Percentiles rank a stretch among this genome's conserved stretches.
phyloP scores from a whole-genome alignment of 2,329 filamentous ascomycete genomes.

The Penicillium sp. region DNA sequence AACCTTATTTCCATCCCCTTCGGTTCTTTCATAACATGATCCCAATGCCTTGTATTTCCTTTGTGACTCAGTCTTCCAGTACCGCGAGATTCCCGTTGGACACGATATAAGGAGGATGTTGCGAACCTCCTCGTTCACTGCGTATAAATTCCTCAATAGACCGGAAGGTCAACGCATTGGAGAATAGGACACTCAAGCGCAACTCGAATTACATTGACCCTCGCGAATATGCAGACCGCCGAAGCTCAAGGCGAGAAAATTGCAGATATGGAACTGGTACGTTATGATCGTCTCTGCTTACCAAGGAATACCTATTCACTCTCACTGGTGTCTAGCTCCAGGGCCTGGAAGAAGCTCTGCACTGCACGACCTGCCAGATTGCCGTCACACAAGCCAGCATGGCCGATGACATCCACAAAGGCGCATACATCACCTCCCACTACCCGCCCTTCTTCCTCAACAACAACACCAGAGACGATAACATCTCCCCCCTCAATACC shows the following conservation, averaged over 20 bases:
- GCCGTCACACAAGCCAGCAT: constrained; percentile 22
- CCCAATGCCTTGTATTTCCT: background rate
- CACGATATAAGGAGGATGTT: constrained; percentile 5
- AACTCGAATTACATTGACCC: too few species aligned
- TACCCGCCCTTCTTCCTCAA: constrained; percentile 29
- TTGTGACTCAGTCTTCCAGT: background rate
- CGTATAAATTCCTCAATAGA: background rate
- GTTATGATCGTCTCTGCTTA: background rate
- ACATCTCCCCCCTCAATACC: constrained; percentile 22
- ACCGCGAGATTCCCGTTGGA: background rate
- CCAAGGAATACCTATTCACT: background rate
- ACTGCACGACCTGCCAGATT: constrained; percentile 30
- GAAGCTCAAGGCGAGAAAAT: background rate
- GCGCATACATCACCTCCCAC: constrained; percentile 20
- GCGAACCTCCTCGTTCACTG: background rate
- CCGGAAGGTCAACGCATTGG: background rate
- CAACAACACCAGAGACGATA: constrained; percentile 11
- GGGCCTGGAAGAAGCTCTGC: constrained; percentile 32
- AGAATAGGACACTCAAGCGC: background rate
- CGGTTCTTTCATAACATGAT: constrained; percentile 3
- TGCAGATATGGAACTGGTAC: constrained; percentile 10
- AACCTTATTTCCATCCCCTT: background rate
- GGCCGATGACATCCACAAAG: constrained; percentile 21
- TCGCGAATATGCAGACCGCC: background rate
- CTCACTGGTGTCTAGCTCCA: constrained; percentile 4